Conservation (phyloP, 495 filamentous ascomycete genomes). For the Pyronema omphalodes region DNA sequence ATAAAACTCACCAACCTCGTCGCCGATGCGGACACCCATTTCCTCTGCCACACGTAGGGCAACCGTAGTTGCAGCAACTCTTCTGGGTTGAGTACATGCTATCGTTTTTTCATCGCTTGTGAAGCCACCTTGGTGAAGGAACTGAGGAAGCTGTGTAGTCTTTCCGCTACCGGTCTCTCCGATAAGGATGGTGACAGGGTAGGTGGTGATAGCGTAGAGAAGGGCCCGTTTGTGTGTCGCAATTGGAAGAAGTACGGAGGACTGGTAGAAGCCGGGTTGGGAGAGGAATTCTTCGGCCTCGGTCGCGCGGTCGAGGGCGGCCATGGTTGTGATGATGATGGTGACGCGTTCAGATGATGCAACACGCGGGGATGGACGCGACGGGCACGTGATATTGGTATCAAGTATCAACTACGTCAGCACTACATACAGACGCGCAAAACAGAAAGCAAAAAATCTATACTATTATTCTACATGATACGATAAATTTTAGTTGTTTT, state of each 20-base stretch:
- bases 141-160: constrained; percentile 78
- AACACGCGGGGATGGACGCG: neutral
- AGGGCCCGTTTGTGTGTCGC: constrained; percentile 52
- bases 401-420: too few relatives aligned
- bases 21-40: constrained; percentile 73
- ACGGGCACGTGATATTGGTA: neutral
- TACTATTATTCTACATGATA: too few relatives aligned
- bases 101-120: constrained; percentile 63
- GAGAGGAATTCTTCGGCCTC: constrained; percentile 16
- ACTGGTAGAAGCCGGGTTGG: constrained; percentile 42
- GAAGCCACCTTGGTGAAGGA: constrained; percentile 77
- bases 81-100: constrained; percentile 79
- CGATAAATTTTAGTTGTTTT: too few relatives aligned
- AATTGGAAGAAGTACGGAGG: constrained; percentile 58
- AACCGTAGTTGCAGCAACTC: constrained; percentile 85
- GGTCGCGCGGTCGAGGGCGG: constrained; percentile 19
- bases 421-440: too few relatives aligned
- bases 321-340: constrained; percentile 6
- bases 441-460: too few relatives aligned
- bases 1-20: constrained; percentile 35
- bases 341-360: neutral
- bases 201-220: constrained; percentile 58
- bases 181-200: constrained; percentile 66
- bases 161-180: constrained; percentile 86
- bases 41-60: constrained; percentile 84